Conservation (phyloP, 2,329 filamentous ascomycete species). For the Neonectria neomacrospora region DNA sequence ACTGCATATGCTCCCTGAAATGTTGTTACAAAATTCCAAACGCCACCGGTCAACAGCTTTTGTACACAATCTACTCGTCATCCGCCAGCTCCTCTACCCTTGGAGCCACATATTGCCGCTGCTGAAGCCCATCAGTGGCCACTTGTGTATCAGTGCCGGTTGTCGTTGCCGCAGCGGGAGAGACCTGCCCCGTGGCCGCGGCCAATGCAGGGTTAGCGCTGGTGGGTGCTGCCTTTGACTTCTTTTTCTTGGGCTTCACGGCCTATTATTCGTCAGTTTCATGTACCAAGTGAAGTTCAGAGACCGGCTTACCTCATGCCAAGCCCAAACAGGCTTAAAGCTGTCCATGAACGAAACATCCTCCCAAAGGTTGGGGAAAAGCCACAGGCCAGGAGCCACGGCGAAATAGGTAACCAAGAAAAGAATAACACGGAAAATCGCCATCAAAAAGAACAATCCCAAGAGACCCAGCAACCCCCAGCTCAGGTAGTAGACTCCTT, state of each 20-base stretch:
- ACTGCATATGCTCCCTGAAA: conserved; percentile 30
- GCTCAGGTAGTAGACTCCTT: conserved; percentile 96
- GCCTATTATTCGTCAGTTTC: conserved; percentile 44
- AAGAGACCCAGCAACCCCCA: conserved; percentile 92
- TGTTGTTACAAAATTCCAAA: conserved; percentile 43
- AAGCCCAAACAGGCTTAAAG: conserved; percentile 96
- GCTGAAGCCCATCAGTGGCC: conserved; percentile 55
- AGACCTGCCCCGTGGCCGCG: conserved; percentile 63
- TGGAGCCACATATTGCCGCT: conserved; percentile 61
- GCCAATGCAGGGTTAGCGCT: conserved; percentile 58
- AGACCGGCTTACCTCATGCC: conserved; percentile 82
- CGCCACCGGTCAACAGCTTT: conserved; percentile 36
- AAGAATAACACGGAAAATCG: conserved; percentile 93
- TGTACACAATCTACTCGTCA: conserved; percentile 53
- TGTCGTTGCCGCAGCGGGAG: conserved; percentile 65
- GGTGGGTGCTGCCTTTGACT: conserved; percentile 57
- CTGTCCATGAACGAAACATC: conserved; percentile 98
- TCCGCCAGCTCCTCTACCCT: conserved; percentile 64
- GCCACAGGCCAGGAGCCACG: conserved; percentile 89
- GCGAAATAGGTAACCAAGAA: conserved; percentile 93
- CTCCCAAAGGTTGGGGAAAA: conserved; percentile 98
- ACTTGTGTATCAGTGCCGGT: conserved; percentile 68
- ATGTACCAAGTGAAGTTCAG: neutral
- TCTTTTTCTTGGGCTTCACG: conserved; percentile 64
- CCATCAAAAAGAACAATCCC: conserved; percentile 96